These are phyloP conservation scores for Discostella pseudostelligera DNA, from an alignment of 108 stramenopile genomes.

Conservation along the genomic window DNA sequence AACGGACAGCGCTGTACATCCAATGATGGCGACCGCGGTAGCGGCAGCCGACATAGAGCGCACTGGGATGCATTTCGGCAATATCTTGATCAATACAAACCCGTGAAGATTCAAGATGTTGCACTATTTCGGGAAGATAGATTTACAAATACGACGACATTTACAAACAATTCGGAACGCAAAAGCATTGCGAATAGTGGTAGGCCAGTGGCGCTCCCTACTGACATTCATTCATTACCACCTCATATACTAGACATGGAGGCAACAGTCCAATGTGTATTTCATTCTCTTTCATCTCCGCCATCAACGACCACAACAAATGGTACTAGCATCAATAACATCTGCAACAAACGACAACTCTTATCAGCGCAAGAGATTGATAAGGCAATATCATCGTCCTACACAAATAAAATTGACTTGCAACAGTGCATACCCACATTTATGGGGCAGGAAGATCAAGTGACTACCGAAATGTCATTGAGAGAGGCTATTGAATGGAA, in stretches of 20 bases:
- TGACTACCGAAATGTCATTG: slow-evolving; percentile 36
- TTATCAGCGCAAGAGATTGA: slow-evolving; percentile 16
- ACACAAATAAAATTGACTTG: not conserved
- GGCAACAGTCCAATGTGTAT: slow-evolving; percentile 36
- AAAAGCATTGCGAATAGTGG: not conserved
- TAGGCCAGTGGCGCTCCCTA: not conserved
- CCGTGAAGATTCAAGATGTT: slow-evolving; percentile 27
- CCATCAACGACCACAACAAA: no score
- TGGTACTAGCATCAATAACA: no score
- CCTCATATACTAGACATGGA: slow-evolving; percentile 16
- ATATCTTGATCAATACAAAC: slow-evolving; percentile 31
- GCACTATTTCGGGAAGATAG: slow-evolving; percentile 13
- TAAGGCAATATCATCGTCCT: slow-evolving; percentile 12
- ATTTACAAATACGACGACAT: not conserved
- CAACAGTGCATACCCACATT: slow-evolving; percentile 23
- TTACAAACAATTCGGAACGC: not conserved
- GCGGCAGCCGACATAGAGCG: not conserved
- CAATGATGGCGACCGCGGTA: not conserved
- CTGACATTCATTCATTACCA: slow-evolving; percentile 19
- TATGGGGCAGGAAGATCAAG: slow-evolving; percentile 49
- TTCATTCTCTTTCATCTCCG: not conserved
- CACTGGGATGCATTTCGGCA: slow-evolving; percentile 31
- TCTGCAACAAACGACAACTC: not conserved
- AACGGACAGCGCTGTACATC: not conserved
- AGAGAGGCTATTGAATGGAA: slow-evolving; percentile 26